These are phyloP conservation scores for Cucurbita argyrosperma DNA, from an alignment of 306 rosid genomes.

Conservation along the genomic window DNA sequence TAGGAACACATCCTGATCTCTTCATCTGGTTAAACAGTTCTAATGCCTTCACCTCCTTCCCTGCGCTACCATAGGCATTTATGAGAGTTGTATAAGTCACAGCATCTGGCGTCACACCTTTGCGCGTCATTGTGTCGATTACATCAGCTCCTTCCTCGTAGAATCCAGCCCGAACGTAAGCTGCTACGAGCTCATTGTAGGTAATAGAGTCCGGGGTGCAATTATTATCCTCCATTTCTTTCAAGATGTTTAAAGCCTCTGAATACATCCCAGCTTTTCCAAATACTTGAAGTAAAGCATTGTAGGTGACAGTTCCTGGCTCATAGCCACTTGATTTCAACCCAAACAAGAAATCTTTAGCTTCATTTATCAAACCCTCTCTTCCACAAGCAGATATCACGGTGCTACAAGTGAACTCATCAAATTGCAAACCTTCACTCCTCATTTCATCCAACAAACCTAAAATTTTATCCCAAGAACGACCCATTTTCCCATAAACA, in stretches of 20 bases:
- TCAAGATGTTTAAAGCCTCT: constrained; percentile 67
- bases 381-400: constrained; percentile 90
- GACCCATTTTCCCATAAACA: constrained; percentile 95
- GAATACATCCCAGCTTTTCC: constrained; percentile 77
- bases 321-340: constrained; percentile 52
- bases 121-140: constrained; percentile 54
- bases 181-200: constrained; percentile 81
- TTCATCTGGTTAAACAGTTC: constrained; percentile 66
- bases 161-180: constrained; percentile 87
- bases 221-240: constrained; percentile 72
- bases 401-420: constrained; percentile 88
- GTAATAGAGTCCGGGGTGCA: constrained; percentile 67
- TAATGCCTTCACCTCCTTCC: constrained; percentile 63
- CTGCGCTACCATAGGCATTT: constrained; percentile 71
- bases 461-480: constrained; percentile 64
- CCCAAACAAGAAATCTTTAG: constrained; percentile 53
- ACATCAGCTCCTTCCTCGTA: constrained; percentile 66
- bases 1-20: constrained; percentile 77
- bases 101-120: constrained; percentile 75
- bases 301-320: constrained; percentile 77
- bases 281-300: constrained; percentile 65
- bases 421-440: constrained; percentile 47
- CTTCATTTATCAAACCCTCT: constrained; percentile 78
- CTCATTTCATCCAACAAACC: constrained; percentile 73
- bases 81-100: constrained; percentile 80